Evolutionary conservation across 805 yeast species (phyloP).

Genomic region (Candida pseudoglaebosa): DNA sequence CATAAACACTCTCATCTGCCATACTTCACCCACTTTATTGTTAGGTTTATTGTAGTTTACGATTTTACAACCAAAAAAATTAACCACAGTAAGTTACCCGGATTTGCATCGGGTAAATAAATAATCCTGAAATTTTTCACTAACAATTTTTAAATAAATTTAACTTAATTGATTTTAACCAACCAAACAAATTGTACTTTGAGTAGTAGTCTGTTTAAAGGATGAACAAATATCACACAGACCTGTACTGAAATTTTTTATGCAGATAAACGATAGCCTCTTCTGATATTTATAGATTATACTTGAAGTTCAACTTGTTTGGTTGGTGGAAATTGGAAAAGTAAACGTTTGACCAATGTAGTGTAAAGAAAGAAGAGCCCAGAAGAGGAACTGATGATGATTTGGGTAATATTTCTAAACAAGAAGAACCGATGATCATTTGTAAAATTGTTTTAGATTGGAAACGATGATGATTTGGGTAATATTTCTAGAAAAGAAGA

Average conservation of each 20-base stretch:
- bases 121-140: no score
- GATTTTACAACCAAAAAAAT: not conserved
- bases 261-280: slow-evolving; percentile 14
- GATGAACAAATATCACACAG: slow-evolving; percentile 16
- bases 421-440: no score
- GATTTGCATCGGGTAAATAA: no score
- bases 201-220: slow-evolving; percentile 5
- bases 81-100: no score
- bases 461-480: no score
- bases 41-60: not conserved
- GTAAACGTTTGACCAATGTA: not conserved
- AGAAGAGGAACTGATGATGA: no score
- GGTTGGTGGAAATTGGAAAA: slow-evolving; percentile 2
- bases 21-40: not conserved
- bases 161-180: not conserved
- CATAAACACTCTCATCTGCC: slow-evolving; percentile 4
- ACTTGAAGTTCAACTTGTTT: slow-evolving; percentile 6
- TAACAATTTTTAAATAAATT: no score
- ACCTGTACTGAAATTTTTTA: slow-evolving; percentile 13
- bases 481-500: no score
- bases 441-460: no score
- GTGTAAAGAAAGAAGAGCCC: not conserved
- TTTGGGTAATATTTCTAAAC: no score
- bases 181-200: slow-evolving; percentile 6
- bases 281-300: slow-evolving; percentile 9